Evolutionary conservation across 768 basidiomycete genomes (phyloP).

Genomic region (Lactarius hatsudake): DNA sequence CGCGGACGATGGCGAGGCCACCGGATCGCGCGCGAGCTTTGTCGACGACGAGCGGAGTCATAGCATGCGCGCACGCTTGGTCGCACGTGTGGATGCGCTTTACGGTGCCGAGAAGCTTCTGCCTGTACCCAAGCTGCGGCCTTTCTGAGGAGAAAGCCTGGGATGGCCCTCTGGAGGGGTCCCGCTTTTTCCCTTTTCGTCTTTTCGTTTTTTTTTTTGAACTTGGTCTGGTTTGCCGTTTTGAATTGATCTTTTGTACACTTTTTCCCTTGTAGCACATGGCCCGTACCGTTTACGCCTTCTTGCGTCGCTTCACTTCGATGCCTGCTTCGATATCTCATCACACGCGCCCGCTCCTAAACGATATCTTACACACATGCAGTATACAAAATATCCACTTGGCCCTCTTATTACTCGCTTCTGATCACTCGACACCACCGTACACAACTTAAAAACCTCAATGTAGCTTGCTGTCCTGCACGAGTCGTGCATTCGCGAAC

Average conservation of each 20-base stretch:
- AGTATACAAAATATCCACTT: not conserved
- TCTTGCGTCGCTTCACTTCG: not conserved
- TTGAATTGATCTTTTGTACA: not conserved
- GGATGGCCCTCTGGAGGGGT: not conserved
- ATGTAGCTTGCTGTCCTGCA: not conserved
- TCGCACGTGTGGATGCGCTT: constrained; percentile 15
- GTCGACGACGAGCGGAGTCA: constrained; percentile 18
- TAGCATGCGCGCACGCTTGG: constrained; percentile 17
- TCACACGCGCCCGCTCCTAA: not conserved
- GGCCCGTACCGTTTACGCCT: not conserved
- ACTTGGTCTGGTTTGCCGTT: not conserved
- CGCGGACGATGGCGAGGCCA: not conserved
- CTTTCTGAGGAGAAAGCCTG: not conserved
- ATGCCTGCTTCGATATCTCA: not conserved
- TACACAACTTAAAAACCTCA: not conserved
- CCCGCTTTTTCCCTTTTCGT: not conserved
- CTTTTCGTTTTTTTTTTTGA: not conserved
- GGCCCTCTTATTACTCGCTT: not conserved
- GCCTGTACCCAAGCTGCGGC: constrained; percentile 22
- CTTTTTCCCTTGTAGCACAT: not conserved
- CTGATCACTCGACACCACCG: not conserved
- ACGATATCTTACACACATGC: not conserved
- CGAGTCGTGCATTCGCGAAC: not conserved
- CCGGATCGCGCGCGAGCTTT: constrained; percentile 14
- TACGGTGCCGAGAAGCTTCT: constrained; percentile 10